Evolutionary conservation across 768 basidiomycete species (phyloP).

Genomic region (Lyophyllum atratum): DNA sequence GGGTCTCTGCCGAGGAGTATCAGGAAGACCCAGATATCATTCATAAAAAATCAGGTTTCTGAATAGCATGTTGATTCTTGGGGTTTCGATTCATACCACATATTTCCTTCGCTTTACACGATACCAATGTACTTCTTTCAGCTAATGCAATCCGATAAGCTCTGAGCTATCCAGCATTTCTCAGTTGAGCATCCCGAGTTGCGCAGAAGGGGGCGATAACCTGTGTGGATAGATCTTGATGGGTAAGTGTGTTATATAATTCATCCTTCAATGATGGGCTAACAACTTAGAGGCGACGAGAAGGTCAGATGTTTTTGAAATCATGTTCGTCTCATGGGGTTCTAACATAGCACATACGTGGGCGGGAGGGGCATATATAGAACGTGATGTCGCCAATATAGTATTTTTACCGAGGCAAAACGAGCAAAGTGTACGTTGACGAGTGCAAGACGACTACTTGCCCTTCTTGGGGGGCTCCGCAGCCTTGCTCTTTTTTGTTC

Average conservation of each 20-base stretch:
- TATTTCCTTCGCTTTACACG: conserved; percentile 18
- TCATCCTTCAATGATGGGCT: too few relatives aligned
- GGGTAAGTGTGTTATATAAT: too few relatives aligned
- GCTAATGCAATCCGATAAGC: conserved; percentile 4
- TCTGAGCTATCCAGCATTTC: too few relatives aligned
- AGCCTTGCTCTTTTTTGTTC: conserved; percentile 95
- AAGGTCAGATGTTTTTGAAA: conserved; percentile 1
- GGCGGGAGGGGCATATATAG: conserved; percentile 19
- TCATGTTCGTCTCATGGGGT: conserved; percentile 5
- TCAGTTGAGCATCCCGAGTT: too few relatives aligned
- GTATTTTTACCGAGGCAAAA: conserved; percentile 34
- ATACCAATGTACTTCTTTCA: conserved; percentile 30
- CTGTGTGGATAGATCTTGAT: too few relatives aligned
- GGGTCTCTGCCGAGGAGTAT: conserved; percentile 99
- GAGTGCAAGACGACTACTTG: conserved; percentile 58
- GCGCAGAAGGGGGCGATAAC: too few relatives aligned
- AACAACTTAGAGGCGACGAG: too few relatives aligned
- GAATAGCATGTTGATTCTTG: conserved; percentile 20
- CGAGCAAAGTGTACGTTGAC: conserved; percentile 21
- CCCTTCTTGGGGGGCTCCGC: conserved; percentile 90
- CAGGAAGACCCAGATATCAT: conserved; percentile 99
- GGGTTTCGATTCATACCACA: conserved; percentile 14
- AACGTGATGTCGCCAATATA: conserved; percentile 11
- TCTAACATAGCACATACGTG: conserved; percentile 26
- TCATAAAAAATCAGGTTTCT: conserved; percentile 92